phyloP scores from a whole-genome alignment of 2,329 filamentous ascomycete species.

The Arthrocladium fulminans region DNA sequence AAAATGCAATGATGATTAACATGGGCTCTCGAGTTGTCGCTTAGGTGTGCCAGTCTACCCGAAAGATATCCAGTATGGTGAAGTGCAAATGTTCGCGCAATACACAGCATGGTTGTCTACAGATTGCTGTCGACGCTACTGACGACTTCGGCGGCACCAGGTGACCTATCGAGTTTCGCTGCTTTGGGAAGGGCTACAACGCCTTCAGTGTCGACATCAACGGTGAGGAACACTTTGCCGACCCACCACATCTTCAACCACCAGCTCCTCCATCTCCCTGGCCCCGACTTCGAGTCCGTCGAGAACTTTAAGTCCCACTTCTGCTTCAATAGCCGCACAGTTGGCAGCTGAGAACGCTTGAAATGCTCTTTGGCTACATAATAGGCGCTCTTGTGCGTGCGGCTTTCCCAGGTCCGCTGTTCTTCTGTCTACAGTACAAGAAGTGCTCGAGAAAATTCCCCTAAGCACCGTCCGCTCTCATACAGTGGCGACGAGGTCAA shows the following conservation, averaged over 20 bases:
- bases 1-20: not conserved
- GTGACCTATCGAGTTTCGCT: slow-evolving; percentile 13
- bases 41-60: not conserved
- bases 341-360: slow-evolving; percentile 10
- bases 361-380: slow-evolving; percentile 21
- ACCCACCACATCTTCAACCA: slow-evolving; percentile 8
- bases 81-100: not conserved
- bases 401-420: slow-evolving; percentile 14
- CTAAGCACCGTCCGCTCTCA: slow-evolving; percentile 17
- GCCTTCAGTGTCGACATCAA: slow-evolving; percentile 8
- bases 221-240: slow-evolving; percentile 2
- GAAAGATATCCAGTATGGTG: no score
- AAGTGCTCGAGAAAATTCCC: slow-evolving; percentile 12
- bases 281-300: slow-evolving; percentile 8
- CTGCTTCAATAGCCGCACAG: slow-evolving; percentile 4
- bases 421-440: slow-evolving; percentile 14
- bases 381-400: slow-evolving; percentile 20
- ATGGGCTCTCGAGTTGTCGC: not conserved
- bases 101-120: not conserved
- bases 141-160: not conserved
- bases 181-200: slow-evolving; percentile 16
- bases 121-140: not conserved
- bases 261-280: slow-evolving; percentile 6
- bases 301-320: slow-evolving; percentile 8
- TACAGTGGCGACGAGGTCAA: slow-evolving; percentile 21